These are phyloP conservation scores for Eragrostis curvula DNA, from an alignment of 176 grass and related monocot species.

Conservation along the genomic window DNA sequence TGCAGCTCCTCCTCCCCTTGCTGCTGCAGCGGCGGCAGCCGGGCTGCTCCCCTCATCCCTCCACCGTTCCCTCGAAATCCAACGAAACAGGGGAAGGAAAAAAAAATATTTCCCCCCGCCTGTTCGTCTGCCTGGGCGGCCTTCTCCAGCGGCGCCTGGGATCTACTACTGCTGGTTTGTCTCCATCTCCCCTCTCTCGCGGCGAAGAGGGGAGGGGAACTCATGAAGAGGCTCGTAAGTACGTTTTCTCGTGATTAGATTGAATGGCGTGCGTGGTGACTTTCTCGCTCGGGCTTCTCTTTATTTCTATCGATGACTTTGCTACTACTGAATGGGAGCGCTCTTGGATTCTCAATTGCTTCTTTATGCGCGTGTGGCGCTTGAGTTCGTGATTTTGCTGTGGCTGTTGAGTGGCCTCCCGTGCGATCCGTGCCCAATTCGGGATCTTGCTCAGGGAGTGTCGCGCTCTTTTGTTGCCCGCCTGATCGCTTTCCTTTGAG, in stretches of 20 bases:
- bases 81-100: not conserved
- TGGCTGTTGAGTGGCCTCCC: not conserved
- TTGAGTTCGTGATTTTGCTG: conserved; percentile 31
- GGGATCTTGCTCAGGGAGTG: conserved; percentile 42
- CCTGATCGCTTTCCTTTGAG: conserved; percentile 26
- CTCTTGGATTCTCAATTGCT: conserved; percentile 36
- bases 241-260: conserved; percentile 50
- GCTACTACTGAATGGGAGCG: conserved; percentile 5
- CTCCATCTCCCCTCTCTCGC: conserved; percentile 12
- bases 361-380: conserved; percentile 17
- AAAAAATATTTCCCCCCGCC: not conserved
- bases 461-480: conserved; percentile 32
- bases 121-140: not conserved
- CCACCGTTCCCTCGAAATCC: not conserved
- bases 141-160: not conserved
- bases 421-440: conserved; percentile 29
- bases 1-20: conserved; percentile 24
- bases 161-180: conserved; percentile 30
- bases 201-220: conserved; percentile 42
- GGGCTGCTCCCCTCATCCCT: conserved; percentile 5
- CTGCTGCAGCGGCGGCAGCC: conserved; percentile 9
- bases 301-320: conserved; percentile 12
- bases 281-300: conserved; percentile 11
- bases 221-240: conserved; percentile 94
- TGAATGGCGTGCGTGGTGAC: not conserved